These are phyloP conservation scores for Erodium chrysanthum DNA, from an alignment of 441 rosid species.

Conservation along the genomic window DNA sequence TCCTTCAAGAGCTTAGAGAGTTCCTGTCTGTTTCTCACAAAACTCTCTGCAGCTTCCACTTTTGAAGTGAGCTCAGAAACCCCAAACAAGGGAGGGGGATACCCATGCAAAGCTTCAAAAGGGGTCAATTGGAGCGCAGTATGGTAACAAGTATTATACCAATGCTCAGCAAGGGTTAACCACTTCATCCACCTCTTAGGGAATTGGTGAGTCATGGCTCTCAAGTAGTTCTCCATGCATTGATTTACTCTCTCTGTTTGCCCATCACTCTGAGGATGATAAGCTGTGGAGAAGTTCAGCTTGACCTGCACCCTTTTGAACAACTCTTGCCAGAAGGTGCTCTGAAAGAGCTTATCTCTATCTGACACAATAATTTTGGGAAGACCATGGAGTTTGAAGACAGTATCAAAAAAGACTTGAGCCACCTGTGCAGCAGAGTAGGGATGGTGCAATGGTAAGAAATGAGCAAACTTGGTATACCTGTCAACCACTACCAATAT, in stretches of 20 bases:
- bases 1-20: no score
- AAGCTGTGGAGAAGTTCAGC: not conserved
- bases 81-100: not conserved
- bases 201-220: not conserved
- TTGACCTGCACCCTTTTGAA: not conserved
- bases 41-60: not conserved
- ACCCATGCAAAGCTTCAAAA: not conserved
- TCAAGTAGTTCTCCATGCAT: not conserved
- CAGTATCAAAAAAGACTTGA: not conserved
- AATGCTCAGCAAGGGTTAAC: not conserved
- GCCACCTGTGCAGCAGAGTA: not conserved
- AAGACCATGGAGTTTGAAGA: slow-evolving; percentile 4
- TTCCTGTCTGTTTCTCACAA: not conserved
- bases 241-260: slow-evolving; percentile 3
- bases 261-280: not conserved
- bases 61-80: not conserved
- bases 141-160: not conserved
- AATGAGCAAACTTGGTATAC: not conserved
- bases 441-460: not conserved
- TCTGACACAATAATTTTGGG: not conserved
- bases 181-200: not conserved
- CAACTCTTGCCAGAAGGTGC: not conserved
- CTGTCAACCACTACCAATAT: slow-evolving; percentile 17
- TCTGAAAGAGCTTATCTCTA: not conserved
- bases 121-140: not conserved